phyloP scores from a whole-genome alignment of 2,329 filamentous ascomycete species.

The Epichloe aotearoae region DNA sequence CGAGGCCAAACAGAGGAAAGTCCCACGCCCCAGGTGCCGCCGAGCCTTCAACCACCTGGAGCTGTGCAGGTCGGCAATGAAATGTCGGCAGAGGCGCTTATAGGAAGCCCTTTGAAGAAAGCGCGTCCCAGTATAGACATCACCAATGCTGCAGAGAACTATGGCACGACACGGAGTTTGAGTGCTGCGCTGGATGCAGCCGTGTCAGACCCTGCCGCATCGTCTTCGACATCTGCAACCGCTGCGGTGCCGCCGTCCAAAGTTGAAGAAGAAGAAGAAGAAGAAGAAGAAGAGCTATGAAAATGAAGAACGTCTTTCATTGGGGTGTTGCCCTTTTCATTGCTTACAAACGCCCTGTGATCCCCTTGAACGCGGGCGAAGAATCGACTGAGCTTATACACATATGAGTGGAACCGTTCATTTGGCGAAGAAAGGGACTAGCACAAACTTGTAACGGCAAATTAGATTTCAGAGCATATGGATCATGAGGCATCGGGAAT shows the following conservation, averaged over 20 bases:
- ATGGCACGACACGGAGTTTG: slow-evolving; percentile 19
- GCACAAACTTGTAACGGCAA: neutral
- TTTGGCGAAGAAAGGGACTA: neutral
- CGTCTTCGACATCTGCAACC: slow-evolving; percentile 10
- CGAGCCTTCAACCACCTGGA: slow-evolving; percentile 8
- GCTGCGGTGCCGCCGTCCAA: slow-evolving; percentile 13
- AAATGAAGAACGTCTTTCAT: neutral
- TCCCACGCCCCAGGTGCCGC: slow-evolving; percentile 15
- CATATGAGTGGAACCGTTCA: neutral
- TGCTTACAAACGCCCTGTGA: neutral
- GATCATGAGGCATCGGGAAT: neutral
- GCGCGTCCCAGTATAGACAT: slow-evolving; percentile 46
- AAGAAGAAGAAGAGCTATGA: slow-evolving; percentile 22
- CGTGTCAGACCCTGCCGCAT: slow-evolving; percentile 12
- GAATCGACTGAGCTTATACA: neutral
- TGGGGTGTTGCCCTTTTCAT: neutral
- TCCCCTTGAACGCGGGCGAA: neutral
- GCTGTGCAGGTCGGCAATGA: slow-evolving; percentile 19
- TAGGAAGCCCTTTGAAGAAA: slow-evolving; percentile 66
- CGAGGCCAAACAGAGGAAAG: slow-evolving; percentile 32
- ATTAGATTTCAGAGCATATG: neutral
- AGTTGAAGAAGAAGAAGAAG: slow-evolving; percentile 19
- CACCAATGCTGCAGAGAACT: slow-evolving; percentile 12
- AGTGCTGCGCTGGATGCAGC: slow-evolving; percentile 22
- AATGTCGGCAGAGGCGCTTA: slow-evolving; percentile 24